Percentiles rank a stretch among this genome's conserved stretches.
phyloP scores from a whole-genome alignment of 495 filamentous ascomycete genomes.

The Chaetomium tenue region DNA sequence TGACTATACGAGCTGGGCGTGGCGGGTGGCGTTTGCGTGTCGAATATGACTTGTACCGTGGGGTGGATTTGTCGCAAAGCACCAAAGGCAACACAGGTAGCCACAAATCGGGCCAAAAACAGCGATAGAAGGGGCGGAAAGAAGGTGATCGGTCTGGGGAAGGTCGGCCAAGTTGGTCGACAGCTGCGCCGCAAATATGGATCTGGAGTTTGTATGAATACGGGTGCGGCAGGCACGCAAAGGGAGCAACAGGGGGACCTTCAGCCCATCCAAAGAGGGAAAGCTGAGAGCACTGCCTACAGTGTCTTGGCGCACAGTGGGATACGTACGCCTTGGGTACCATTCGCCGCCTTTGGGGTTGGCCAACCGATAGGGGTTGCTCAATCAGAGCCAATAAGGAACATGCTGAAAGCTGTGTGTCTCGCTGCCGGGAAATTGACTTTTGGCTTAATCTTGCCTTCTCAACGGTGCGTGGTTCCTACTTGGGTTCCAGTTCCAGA shows the following conservation, averaged over 20 bases:
- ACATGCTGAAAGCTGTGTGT: too few species aligned
- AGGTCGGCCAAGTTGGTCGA: background rate
- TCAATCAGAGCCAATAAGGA: too few species aligned
- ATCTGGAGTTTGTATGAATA: background rate
- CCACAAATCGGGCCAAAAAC: background rate
- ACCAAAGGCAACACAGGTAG: background rate
- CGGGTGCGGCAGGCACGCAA: slow-evolving; percentile 3
- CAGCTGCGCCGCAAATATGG: slow-evolving; percentile 13
- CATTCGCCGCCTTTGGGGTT: background rate
- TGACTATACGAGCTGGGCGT: background rate
- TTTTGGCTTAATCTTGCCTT: too few species aligned
- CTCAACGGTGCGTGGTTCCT: too few species aligned
- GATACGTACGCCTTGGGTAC: background rate
- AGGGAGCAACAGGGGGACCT: slow-evolving; percentile 10
- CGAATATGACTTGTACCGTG: background rate
- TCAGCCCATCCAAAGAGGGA: slow-evolving; percentile 20
- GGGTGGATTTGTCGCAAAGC: background rate
- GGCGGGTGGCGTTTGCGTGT: background rate
- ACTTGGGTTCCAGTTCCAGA: background rate
- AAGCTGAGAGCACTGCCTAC: slow-evolving; percentile 21
- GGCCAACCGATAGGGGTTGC: too few species aligned
- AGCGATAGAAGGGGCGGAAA: background rate
- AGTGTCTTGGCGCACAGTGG: slow-evolving; percentile 1
- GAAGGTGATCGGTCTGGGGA: background rate
- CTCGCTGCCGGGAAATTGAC: too few species aligned